Base-by-base conservation (phyloP, 257 asterid genomes). In the Solanum okadae region DNA sequence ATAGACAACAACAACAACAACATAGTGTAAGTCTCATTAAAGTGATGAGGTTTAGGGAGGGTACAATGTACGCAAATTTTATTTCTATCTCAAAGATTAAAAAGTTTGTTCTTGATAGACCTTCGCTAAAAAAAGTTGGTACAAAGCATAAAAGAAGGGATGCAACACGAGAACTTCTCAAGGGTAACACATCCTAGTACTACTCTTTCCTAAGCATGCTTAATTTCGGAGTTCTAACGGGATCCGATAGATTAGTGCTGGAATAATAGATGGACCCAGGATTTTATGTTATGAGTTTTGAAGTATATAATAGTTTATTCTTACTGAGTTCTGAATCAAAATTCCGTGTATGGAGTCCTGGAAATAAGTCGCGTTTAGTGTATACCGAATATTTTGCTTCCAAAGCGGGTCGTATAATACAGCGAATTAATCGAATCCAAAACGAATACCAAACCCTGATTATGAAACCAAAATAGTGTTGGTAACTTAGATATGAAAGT, bases 301-400 rank as follows among this genome's bases (percentile, higher is more conserved):
- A 63, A 63, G 71, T 49, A 49, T 63, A 63, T 2, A 63, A n/a
- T 11, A 63, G 15, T n/a, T 63, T 63, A 4, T n/a, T 1, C 71
- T 63, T 63, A 63, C 0, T 63, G 71, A 12, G 8, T 63, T 63
- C 33, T 63, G 16, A 10, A 65, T 12, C 72, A n/a, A 5, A 65
- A 65, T n/a, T 0, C 1, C 1, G 20, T 67, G 18, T n/a, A 13
- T 5, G 9, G 8, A 11, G 34, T 67, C 34, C 0, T 23, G 15
- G 73, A n/a, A 25, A n/a, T 6, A 67, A 6, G 73, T 65, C 34
- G 4, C 18, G 18, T 27, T 25, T 67, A 10, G 35, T 6, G 33
- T 12, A 8, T 65, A 65, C 3, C 18, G 7, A 67, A 27, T 67
- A 67, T 65, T 65, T 65, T 65, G 2, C 18, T 25, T 25, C 72